phyloP scores from a whole-genome alignment of 352 stramenopile species.

The Aphanomyces astaci region DNA sequence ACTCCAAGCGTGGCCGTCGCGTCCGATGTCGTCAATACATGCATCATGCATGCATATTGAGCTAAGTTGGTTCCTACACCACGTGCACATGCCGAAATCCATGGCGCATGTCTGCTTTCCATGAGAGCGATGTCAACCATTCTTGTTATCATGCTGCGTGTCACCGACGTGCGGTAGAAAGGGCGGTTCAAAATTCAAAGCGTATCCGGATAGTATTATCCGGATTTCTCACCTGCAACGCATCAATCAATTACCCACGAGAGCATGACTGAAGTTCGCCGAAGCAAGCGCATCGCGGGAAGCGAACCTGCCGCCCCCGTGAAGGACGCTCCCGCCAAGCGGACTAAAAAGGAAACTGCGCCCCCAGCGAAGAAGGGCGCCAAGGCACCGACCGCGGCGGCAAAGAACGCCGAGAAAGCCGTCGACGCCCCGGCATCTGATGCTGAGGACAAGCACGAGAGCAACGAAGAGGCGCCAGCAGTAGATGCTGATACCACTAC shows the following conservation, averaged over 20 bases:
- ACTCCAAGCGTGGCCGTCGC: no score
- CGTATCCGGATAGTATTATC: no score
- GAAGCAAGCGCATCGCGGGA: constrained; percentile 16
- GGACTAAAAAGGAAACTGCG: background rate
- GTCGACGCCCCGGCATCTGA: background rate
- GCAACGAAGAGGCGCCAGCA: constrained; percentile 28
- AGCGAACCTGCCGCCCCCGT: background rate
- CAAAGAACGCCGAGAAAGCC: background rate
- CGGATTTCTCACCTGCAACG: background rate
- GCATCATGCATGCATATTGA: no score
- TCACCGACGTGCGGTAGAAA: no score
- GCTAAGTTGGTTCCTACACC: no score
- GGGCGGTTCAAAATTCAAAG: no score
- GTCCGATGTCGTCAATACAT: no score
- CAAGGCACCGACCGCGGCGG: no score
- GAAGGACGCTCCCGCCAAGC: constrained; percentile 6
- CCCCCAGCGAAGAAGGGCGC: constrained; percentile 8
- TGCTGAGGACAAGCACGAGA: constrained; percentile 45
- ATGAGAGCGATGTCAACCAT: no score
- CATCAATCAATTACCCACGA: background rate
- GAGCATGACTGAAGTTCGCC: constrained; percentile 12
- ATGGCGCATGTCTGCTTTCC: no score
- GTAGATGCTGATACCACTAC: background rate
- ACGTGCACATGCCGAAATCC: no score
- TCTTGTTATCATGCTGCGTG: no score